Evolutionary conservation across 2,329 filamentous ascomycete species (phyloP).

Genomic region (Teratosphaeria gauchensis): DNA sequence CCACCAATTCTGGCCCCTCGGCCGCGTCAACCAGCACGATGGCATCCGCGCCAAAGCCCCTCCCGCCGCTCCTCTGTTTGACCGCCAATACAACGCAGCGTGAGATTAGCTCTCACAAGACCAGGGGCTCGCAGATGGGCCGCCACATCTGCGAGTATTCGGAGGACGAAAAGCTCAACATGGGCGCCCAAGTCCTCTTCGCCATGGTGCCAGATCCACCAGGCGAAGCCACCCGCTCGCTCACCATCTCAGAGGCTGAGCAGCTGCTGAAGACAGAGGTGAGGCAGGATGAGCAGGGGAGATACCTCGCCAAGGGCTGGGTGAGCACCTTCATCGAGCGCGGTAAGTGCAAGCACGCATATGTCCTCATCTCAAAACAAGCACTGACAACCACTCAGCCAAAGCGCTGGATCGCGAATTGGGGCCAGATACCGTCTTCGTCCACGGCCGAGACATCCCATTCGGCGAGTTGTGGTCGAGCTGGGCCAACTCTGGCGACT

Average conservation of each 20-base stretch:
- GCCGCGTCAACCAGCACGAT: neutral
- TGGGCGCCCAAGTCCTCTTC: neutral
- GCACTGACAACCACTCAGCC: neutral
- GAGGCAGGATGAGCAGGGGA: neutral
- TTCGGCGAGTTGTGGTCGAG: neutral
- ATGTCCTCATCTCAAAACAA: neutral
- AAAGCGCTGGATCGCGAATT: neutral
- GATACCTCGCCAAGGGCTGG: neutral
- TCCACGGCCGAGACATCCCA: neutral
- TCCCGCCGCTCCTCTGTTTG: neutral
- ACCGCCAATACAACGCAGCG: neutral
- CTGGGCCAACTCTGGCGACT: neutral
- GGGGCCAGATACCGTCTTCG: neutral
- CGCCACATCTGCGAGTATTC: neutral
- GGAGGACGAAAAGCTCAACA: neutral
- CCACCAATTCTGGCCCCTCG: neutral
- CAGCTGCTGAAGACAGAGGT: neutral
- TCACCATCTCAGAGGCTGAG: neutral
- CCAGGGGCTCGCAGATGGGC: neutral
- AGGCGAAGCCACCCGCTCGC: neutral
- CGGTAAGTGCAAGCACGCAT: neutral
- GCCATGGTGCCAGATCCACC: neutral
- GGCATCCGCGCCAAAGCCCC: neutral
- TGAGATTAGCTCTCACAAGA: neutral
- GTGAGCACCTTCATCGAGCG: neutral